phyloP scores from a whole-genome alignment of 1,284 basidiomycete genomes.

The Trichosporon sp. region DNA sequence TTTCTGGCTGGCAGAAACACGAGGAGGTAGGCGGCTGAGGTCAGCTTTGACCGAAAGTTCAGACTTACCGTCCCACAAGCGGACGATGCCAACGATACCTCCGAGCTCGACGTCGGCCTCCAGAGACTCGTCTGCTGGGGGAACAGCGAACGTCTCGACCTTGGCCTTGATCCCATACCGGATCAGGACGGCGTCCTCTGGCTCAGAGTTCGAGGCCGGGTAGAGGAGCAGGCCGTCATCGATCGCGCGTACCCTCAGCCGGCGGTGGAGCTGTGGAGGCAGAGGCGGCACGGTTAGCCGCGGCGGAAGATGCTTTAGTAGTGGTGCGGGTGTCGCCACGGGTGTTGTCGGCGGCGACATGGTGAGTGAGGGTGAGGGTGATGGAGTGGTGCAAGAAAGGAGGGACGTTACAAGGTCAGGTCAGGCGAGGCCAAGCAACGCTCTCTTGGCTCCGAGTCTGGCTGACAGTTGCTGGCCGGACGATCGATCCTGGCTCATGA shows the following conservation, averaged over 20 bases:
- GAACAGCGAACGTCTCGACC: conserved; percentile 21
- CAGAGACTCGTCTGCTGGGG: conserved; percentile 5
- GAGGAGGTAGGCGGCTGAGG: conserved; percentile 43
- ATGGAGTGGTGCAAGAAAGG: not conserved
- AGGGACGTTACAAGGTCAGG: not conserved
- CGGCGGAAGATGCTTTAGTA: conserved; percentile 28
- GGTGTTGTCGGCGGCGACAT: not conserved
- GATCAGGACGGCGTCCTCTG: conserved; percentile 24
- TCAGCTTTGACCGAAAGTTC: not conserved
- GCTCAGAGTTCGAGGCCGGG: conserved; percentile 12
- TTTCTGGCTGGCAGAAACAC: conserved; percentile 37
- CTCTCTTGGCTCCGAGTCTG: too few species aligned
- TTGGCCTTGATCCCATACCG: conserved; percentile 40
- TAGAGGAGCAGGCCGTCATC: conserved; percentile 33
- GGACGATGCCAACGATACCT: conserved; percentile 42
- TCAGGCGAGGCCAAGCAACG: too few species aligned
- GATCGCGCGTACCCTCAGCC: conserved; percentile 19
- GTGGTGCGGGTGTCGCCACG: conserved; percentile 6
- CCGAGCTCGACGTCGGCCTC: conserved; percentile 35
- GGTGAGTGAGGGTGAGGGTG: not conserved
- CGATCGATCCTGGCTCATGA: too few species aligned
- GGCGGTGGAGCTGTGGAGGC: conserved; percentile 39
- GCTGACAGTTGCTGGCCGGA: too few species aligned
- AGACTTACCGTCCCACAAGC: conserved; percentile 45
- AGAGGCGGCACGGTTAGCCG: conserved; percentile 42